Evolutionary conservation across 2,329 filamentous ascomycete species (phyloP), one percentile per base, ranked within the genome.

Genomic region (Cercospora sp.): DNA sequence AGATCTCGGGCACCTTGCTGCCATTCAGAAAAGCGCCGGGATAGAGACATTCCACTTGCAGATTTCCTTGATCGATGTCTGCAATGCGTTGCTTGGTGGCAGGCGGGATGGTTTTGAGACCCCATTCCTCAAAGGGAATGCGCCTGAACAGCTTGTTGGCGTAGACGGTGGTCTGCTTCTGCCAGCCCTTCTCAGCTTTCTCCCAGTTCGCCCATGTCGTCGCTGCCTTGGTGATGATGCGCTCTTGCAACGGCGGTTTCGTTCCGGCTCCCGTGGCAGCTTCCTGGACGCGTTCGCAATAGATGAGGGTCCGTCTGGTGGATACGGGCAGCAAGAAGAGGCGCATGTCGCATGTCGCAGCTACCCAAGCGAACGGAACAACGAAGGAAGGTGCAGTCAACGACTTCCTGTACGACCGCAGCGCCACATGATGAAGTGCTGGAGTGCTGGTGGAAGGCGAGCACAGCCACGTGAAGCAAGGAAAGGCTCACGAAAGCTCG

Each of bases 101-200:
- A 23, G 94, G 90, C 55, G 95, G 95, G 63, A 99, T 90, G 40
- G 93, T 97, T 82, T 98, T 98, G 73, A 99, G 85, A 0, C 92
- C 93, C 95, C 95, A 99, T 89, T 99, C 95, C 81, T 98, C 92
- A 79, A 92, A 97, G 2, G 95, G 92, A 75, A 99, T 97, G 70
- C 92, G 88, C 74, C 92, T 89, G 69, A 99, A 87, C 16, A 92
- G 88, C 60, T 88, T 84, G 81, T 99, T 97, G 65, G 95, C 95
- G 79, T 94, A 96, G 68, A 87, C 85, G 63, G 95, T 94, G 20
- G 97, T 85, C 74, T 88, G 88, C 77, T 91, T 93, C 84, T 97
- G 93, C 95, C 95, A 98, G n/a, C 78, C 78, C 26, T 76, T 77
- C 8, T 78, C 74, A 73, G 90, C 90, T 78, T 90, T 89, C 80